Evolutionary conservation across 768 basidiomycete species (phyloP).

Genomic region (Daedalea quercina): DNA sequence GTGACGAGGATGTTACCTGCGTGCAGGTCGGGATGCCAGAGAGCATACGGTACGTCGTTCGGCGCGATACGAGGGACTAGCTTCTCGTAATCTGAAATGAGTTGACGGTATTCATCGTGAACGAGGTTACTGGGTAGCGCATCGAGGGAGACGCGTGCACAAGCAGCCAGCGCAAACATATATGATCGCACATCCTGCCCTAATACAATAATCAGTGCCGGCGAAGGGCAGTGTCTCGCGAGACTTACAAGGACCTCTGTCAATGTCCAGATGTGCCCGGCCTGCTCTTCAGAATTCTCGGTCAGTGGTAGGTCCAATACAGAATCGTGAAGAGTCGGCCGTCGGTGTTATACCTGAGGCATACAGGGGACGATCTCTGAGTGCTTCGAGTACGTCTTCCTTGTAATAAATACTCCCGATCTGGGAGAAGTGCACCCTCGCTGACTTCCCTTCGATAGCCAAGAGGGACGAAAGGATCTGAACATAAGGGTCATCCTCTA

Average conservation of each 20-base stretch:
- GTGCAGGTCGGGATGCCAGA: constrained; percentile 18
- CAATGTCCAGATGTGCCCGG: constrained; percentile 5
- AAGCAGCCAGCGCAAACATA: background rate
- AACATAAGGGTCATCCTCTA: background rate
- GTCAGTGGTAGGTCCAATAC: constrained; percentile 12
- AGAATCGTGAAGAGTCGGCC: constrained; percentile 3
- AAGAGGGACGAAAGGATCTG: background rate
- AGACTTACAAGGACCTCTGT: constrained; percentile 11
- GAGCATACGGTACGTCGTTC: background rate
- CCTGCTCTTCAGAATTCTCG: constrained; percentile 12
- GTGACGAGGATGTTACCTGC: constrained; percentile 12
- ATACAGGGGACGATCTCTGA: constrained; percentile 9
- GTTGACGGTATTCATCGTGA: background rate
- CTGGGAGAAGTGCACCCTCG: constrained; percentile 7
- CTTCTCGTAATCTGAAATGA: constrained; percentile 5
- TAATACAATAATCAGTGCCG: background rate
- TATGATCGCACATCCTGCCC: constrained; percentile 8
- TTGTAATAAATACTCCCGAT: constrained; percentile 16
- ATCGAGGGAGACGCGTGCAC: background rate
- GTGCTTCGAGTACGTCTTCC: constrained; percentile 8
- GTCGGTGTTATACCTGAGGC: background rate
- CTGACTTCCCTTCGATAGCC: background rate
- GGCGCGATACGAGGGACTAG: constrained; percentile 2
- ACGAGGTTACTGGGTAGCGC: background rate
- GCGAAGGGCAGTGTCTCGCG: background rate